Base-by-base conservation (phyloP, 768 basidiomycete genomes). In the Auriscalpium orientale region DNA sequence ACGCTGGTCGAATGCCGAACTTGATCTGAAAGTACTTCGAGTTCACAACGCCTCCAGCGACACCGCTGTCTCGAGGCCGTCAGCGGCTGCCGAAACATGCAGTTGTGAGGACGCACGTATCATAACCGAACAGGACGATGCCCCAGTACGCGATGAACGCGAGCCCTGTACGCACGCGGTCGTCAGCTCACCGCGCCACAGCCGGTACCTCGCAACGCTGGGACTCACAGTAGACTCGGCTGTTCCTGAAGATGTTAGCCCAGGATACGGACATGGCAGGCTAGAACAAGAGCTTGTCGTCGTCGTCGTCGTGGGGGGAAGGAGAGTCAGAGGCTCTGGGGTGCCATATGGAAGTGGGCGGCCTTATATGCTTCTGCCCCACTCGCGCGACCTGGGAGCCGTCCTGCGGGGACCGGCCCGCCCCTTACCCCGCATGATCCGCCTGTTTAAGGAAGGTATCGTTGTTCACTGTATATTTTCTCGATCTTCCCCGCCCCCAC, bases 41-140 rank as follows among this genome's bases (percentile, higher is more conserved):
- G 45, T 76, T 73, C 18, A 92, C 83, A 53, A 92, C 84, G 54
- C 87, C 88, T 34, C 82, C 82, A 40, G 79, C 81, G 51, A 84
- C 70, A 64, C 88, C 87, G 15, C 82, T 84, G 58, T 58, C 12
- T 12, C 28, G 28, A 7, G 21, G 34, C 22, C 58, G 67, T 56
- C 53, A 69, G 66, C 51, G 67, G 67, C 46, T 8, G 21, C 56
- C 34, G 21, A 7, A 37, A 45, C 28, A 9, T 12, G 47, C 18
- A 49, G n/a, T 45, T 28, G 21, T 43, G 16, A 40, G 37, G 8
- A 75, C 80, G 56, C 64, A 84, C 81, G 84, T 83, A 66, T 88
- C 87, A 63, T 89, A 91, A 63, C 89, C 89, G 65, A 91, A 91
- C 16, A 90, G 73, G n/a, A 90, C 71, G 57, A 88, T 88, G 1